A percentile compares a stretch with the other conserved stretches of the same genome.
Evolutionary conservation across 1,139 yeast genomes (phyloP).

Genomic region (Lodderomyces pseudojiufengensis): DNA sequence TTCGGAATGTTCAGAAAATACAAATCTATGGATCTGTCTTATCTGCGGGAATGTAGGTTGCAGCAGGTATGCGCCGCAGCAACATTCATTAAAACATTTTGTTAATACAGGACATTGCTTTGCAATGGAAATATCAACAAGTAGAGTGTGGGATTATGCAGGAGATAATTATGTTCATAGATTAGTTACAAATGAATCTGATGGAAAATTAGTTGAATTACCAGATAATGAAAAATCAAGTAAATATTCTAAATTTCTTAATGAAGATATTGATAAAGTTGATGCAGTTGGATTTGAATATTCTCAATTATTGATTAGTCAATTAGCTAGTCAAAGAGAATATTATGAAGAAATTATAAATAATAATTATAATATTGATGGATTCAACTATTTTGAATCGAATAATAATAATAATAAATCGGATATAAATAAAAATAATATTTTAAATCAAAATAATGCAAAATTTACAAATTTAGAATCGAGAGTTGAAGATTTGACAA

Average conservation of each 20-base stretch:
- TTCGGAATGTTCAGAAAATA: conserved; percentile 29
- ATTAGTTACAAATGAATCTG: conserved; percentile 76
- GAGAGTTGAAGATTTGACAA: conserved; percentile 29
- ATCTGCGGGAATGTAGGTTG: conserved; percentile 49
- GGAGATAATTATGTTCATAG: conserved; percentile 91
- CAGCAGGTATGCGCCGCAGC: conserved; percentile 67
- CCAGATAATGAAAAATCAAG: conserved; percentile 30
- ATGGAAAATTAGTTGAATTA: conserved; percentile 79
- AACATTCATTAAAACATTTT: conserved; percentile 84
- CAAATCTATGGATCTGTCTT: conserved; percentile 43
- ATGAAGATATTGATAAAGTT: conserved; percentile 27
- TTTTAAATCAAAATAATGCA: too few species aligned
- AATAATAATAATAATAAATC: conserved; percentile 1
- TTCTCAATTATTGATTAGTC: conserved; percentile 73
- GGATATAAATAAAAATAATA: not conserved
- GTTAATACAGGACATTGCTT: conserved; percentile 79
- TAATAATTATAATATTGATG: too few species aligned
- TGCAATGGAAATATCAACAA: conserved; percentile 83
- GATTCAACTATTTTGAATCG: conserved; percentile 2
- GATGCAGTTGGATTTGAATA: conserved; percentile 70
- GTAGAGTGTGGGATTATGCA: conserved; percentile 94
- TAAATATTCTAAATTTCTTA: not conserved
- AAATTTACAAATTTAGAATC: conserved; percentile 28
- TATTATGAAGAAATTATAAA: conserved; percentile 65
- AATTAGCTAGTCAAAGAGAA: conserved; percentile 84